Percentiles rank a stretch among this genome's conserved stretches.
phyloP scores from a whole-genome alignment of 108 stramenopile species.

The Cyclotella sp. region DNA sequence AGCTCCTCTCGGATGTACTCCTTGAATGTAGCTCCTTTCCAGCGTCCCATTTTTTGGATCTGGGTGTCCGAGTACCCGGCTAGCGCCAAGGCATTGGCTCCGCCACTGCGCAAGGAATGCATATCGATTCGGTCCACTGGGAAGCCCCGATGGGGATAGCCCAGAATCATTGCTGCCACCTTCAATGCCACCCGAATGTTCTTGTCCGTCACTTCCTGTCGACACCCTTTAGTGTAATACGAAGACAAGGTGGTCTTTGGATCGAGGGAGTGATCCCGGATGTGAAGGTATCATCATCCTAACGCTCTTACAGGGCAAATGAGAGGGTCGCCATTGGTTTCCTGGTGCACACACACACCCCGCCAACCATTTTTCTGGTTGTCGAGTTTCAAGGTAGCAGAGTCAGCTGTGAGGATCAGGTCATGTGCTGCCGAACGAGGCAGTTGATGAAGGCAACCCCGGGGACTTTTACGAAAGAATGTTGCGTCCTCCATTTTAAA shows the following conservation, averaged over 20 bases:
- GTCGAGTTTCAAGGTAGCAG: not conserved
- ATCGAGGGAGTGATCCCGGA: not conserved
- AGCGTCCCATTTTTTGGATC: slow-evolving; percentile 26
- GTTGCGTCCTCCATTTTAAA: slow-evolving; percentile 6
- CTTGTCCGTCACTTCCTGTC: not conserved
- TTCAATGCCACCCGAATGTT: slow-evolving; percentile 3
- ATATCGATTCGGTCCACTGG: slow-evolving; percentile 9
- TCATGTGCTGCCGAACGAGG: not conserved
- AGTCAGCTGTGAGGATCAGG: not conserved
- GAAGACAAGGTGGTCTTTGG: not conserved
- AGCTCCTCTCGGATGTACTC: no score
- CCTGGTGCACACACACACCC: slow-evolving; percentile 7
- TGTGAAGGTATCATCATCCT: not conserved
- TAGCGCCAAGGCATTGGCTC: slow-evolving; percentile 3
- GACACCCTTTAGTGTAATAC: not conserved
- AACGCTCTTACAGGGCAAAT: not conserved
- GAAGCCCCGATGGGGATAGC: slow-evolving; percentile 1
- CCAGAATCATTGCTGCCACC: slow-evolving; percentile 9
- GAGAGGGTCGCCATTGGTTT: not conserved
- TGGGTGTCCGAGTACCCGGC: slow-evolving; percentile 1
- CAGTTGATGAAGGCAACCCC: not conserved
- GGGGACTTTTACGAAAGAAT: not conserved
- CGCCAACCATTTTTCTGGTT: slow-evolving; percentile 27
- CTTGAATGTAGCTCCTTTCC: slow-evolving; percentile 12
- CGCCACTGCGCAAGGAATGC: slow-evolving; percentile 22